phyloP scores from a whole-genome alignment of 208 protist genomes.

The Kentomonas sorsogonicus region DNA sequence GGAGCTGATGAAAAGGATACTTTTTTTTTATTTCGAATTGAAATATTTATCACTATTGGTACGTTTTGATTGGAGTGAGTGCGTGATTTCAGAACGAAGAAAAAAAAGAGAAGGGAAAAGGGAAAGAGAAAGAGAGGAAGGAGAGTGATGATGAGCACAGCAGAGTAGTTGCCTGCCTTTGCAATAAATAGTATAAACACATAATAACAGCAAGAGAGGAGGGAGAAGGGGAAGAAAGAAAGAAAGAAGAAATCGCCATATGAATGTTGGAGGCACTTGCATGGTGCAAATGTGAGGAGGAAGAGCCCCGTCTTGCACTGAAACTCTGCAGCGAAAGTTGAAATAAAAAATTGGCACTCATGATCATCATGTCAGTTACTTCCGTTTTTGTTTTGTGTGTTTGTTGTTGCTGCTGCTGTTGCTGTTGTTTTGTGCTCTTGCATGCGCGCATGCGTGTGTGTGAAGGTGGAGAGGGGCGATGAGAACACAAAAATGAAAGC shows the following conservation, averaged over 20 bases:
- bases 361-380: not conserved
- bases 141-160: conserved; percentile 10
- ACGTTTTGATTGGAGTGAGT: not conserved
- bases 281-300: too few species aligned
- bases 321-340: too few species aligned
- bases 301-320: too few species aligned
- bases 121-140: conserved; percentile 2
- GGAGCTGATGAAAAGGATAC: not conserved
- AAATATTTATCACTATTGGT: not conserved
- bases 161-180: not conserved
- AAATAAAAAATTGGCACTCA: not conserved
- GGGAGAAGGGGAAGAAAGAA: conserved; percentile 7
- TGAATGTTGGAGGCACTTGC: too few species aligned
- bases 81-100: not conserved
- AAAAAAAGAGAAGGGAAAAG: conserved; percentile 11
- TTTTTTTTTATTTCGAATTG: not conserved
- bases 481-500: not conserved
- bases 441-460: too few species aligned
- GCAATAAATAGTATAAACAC: not conserved
- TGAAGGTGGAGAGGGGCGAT: too few species aligned
- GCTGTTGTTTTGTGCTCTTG: not conserved
- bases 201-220: not conserved
- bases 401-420: not conserved
- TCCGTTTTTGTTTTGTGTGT: not conserved
- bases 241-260: conserved; percentile 14